Evolutionary conservation across 345 rosid species (phyloP).

Genomic region (Populus deltoides): DNA sequence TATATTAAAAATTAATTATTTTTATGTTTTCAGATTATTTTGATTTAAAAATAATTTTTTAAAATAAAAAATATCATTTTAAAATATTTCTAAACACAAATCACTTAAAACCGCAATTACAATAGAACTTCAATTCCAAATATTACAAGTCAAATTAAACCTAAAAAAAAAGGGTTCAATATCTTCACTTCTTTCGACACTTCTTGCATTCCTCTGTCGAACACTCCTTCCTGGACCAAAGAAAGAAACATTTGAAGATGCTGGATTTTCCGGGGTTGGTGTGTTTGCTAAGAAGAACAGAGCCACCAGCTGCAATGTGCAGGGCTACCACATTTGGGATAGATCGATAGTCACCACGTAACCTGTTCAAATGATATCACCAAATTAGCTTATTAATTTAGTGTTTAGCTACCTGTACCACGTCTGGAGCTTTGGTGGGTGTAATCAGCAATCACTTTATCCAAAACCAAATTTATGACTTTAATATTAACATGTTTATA

Average conservation of each 20-base stretch:
- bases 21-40: no score
- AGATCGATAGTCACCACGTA: neutral
- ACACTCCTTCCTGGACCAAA: slow-evolving; percentile 23
- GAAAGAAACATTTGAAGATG: neutral
- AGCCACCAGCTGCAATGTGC: neutral
- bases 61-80: no score
- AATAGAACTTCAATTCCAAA: no score
- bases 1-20: no score
- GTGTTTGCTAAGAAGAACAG: slow-evolving; percentile 34
- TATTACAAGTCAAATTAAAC: neutral
- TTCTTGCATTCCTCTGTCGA: neutral
- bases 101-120: no score
- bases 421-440: neutral
- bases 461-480: neutral
- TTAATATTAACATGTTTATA: neutral
- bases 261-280: slow-evolving; percentile 17
- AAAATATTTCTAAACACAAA: no score
- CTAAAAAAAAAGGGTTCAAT: neutral
- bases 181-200: neutral
- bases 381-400: neutral
- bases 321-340: neutral
- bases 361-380: slow-evolving; percentile 14
- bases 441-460: neutral
- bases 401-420: neutral
- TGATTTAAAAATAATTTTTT: no score